Conservation (phyloP, 2,329 filamentous ascomycete species). For the Fusarium staphyleae region DNA sequence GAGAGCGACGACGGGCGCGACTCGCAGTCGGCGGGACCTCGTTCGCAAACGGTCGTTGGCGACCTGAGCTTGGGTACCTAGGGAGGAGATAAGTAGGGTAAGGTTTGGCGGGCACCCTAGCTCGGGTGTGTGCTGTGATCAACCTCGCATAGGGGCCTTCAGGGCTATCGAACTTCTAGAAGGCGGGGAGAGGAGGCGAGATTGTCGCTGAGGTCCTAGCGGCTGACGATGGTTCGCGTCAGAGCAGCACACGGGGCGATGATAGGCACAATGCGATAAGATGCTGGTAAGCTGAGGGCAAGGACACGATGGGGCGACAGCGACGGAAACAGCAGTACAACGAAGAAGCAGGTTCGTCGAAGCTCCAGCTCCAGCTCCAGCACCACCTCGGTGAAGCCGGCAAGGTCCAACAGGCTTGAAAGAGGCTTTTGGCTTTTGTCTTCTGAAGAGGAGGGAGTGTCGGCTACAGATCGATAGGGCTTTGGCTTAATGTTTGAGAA, state of each 20-base stretch:
- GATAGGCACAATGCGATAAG: neutral
- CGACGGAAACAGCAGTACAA: constrained; percentile 18
- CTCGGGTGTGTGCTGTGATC: constrained; percentile 37
- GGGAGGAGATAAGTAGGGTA: constrained; percentile 22
- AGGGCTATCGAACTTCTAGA: constrained; percentile 38
- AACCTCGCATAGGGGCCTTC: constrained; percentile 42
- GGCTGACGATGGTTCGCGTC: constrained; percentile 21
- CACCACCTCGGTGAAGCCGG: constrained; percentile 30
- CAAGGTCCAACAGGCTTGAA: constrained; percentile 13
- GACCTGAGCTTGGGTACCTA: neutral
- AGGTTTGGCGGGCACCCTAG: constrained; percentile 37
- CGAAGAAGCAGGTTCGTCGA: neutral
- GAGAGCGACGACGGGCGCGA: constrained; percentile 9
- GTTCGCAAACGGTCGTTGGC: constrained; percentile 9
- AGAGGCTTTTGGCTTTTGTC: constrained; percentile 22
- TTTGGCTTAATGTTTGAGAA: constrained; percentile 12
- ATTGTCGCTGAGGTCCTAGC: constrained; percentile 21
- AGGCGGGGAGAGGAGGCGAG: constrained; percentile 33
- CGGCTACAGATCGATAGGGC: constrained; percentile 15
- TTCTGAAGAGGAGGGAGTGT: constrained; percentile 11
- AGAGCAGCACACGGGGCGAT: constrained; percentile 12
- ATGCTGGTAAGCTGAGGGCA: neutral
- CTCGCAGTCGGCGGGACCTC: constrained; percentile 7
- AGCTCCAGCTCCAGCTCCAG: too few relatives aligned
- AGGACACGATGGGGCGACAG: constrained; percentile 8